These are phyloP conservation scores for Adansonia madagascariensis DNA, from an alignment of 441 rosid species.

Conservation along the genomic window DNA sequence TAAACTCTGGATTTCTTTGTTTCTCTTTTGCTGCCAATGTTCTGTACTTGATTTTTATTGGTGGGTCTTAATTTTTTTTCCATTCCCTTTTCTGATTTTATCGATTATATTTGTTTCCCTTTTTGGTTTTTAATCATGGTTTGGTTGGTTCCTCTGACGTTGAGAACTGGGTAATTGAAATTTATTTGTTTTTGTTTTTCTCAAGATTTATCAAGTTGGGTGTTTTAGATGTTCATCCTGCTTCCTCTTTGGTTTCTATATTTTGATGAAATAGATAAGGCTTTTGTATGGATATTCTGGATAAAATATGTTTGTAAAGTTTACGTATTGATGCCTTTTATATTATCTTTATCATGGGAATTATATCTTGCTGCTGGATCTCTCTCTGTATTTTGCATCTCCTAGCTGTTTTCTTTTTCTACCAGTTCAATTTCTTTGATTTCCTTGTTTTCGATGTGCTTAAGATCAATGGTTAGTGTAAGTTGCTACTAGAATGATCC, in stretches of 20 bases:
- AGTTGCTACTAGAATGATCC: background rate
- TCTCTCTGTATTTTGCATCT: background rate
- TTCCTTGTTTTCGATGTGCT: background rate
- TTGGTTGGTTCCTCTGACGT: conserved; percentile 6
- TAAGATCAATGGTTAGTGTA: background rate
- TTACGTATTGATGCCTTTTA: background rate
- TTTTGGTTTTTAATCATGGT: background rate
- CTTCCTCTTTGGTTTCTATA: background rate
- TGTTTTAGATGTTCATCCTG: background rate
- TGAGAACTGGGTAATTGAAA: conserved; percentile 13
- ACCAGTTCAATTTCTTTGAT: background rate
- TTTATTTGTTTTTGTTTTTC: background rate
- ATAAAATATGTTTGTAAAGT: background rate
- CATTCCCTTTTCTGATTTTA: background rate
- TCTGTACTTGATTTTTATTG: background rate
- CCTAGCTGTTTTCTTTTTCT: background rate
- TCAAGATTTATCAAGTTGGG: background rate
- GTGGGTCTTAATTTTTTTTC: background rate
- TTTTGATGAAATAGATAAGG: conserved; percentile 1
- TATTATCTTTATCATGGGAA: background rate
- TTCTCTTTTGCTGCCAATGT: background rate
- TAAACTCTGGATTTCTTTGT: background rate
- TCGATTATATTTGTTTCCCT: background rate
- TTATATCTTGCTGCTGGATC: conserved; percentile 13
- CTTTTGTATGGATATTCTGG: background rate